Evolutionary conservation across 2,329 filamentous ascomycete species (phyloP).

Genomic region (Hymenoscyphus albidus): DNA sequence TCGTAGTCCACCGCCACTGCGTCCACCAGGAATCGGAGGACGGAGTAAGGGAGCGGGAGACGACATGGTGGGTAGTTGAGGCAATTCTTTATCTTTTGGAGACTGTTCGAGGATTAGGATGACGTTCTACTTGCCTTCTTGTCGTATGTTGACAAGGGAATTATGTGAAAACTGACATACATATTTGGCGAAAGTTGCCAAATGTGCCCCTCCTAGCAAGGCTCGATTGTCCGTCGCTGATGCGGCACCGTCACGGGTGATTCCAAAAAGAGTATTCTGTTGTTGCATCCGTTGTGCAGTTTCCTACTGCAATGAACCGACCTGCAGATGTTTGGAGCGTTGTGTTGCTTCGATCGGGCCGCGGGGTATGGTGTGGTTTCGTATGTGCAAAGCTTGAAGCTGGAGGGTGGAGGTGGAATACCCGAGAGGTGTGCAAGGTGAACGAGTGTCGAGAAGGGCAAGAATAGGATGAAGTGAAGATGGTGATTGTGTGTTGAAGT

Average conservation of each 20-base stretch:
- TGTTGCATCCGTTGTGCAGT: constrained; percentile 29
- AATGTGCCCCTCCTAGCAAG: constrained; percentile 13
- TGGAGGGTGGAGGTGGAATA: background rate
- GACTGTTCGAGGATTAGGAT: constrained; percentile 25
- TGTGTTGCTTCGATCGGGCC: constrained; percentile 12
- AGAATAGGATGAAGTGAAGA: background rate
- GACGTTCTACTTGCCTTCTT: background rate
- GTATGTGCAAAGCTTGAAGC: background rate
- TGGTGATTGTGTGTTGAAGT: background rate
- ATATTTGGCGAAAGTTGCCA: constrained; percentile 16
- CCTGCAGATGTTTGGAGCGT: constrained; percentile 6
- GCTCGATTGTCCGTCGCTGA: constrained; percentile 19
- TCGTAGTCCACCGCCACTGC: constrained; percentile 30
- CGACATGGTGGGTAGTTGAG: constrained; percentile 33
- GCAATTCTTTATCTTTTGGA: constrained; percentile 19
- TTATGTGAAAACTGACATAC: constrained; percentile 18
- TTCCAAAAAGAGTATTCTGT: constrained; percentile 21
- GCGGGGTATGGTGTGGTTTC: constrained; percentile 12
- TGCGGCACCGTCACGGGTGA: constrained; percentile 23
- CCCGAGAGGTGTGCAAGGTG: background rate
- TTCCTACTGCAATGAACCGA: constrained; percentile 23
- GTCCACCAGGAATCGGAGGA: constrained; percentile 36
- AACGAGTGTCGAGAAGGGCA: constrained; percentile 1
- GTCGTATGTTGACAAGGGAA: constrained; percentile 1
- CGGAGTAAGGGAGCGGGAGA: constrained; percentile 36